A percentile compares a stretch with the other conserved stretches of the same genome.
These are phyloP conservation scores for Fagus crenata DNA, from an alignment of 306 rosid species.

Conservation along the genomic window DNA sequence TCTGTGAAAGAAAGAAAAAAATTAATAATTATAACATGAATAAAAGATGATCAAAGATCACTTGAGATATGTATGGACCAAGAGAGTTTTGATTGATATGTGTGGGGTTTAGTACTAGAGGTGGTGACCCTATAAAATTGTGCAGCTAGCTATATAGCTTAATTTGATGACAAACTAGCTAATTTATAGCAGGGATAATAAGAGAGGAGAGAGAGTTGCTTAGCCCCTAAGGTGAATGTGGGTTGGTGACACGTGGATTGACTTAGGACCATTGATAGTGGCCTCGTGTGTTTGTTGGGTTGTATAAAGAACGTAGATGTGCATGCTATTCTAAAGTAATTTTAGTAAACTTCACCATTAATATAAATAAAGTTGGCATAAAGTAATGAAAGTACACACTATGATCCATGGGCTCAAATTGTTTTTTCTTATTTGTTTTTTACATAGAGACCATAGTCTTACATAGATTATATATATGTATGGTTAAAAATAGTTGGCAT, in stretches of 20 bases:
- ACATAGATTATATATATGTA: constrained; percentile 9
- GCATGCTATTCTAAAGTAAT: constrained; percentile 40
- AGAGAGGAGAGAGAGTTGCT: constrained; percentile 47
- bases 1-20: constrained; percentile 23
- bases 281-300: constrained; percentile 40
- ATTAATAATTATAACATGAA: constrained; percentile 25
- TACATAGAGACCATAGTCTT: too few species aligned
- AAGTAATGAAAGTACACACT: constrained; percentile 52
- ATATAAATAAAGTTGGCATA: constrained; percentile 40
- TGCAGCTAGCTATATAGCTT: constrained; percentile 16
- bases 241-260: constrained; percentile 58
- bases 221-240: constrained; percentile 68
- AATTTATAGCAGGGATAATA: constrained; percentile 40
- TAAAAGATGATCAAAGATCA: constrained; percentile 18
- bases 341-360: constrained; percentile 40
- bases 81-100: constrained; percentile 33
- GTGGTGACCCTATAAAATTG: constrained; percentile 36
- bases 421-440: constrained; percentile 18
- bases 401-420: constrained; percentile 41
- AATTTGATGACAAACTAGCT: constrained; percentile 35
- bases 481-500: constrained; percentile 59
- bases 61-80: constrained; percentile 23
- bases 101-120: constrained; percentile 34
- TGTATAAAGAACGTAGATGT: constrained; percentile 54
- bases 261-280: constrained; percentile 54